Conservation (phyloP, 106 monocot species). For the Acorus calamus region DNA sequence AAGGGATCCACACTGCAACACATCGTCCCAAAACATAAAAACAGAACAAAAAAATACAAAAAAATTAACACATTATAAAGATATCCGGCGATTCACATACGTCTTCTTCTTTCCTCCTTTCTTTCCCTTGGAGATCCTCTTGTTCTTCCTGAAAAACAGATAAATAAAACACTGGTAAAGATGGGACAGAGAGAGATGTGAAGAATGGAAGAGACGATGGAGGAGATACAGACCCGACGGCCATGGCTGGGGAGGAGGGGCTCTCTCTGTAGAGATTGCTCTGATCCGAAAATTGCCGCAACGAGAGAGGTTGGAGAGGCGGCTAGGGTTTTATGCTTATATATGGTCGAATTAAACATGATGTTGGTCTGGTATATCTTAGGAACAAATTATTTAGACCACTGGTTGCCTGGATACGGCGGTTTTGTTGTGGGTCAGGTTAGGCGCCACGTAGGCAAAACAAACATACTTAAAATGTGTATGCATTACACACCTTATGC, state of each 20-base stretch:
- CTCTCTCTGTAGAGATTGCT: too few relatives aligned
- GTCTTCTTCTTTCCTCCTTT: constrained; percentile 42
- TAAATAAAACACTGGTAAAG: neutral
- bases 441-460: too few relatives aligned
- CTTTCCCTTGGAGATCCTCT: constrained; percentile 43
- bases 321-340: too few relatives aligned
- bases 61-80: neutral
- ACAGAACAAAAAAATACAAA: neutral
- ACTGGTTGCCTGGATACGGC: too few relatives aligned
- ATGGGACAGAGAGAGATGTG: neutral
- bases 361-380: too few relatives aligned
- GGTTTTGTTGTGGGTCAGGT: too few relatives aligned
- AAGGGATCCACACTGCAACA: constrained; percentile 34
- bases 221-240: constrained; percentile 19
- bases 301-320: too few relatives aligned
- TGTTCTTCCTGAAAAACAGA: constrained; percentile 24
- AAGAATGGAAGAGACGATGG: neutral
- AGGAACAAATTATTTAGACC: too few relatives aligned
- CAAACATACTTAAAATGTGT: too few relatives aligned
- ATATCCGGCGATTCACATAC: constrained; percentile 6
- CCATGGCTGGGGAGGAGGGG: constrained; percentile 16
- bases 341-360: too few relatives aligned
- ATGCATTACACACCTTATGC: too few relatives aligned
- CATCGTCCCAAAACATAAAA: neutral
- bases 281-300: too few relatives aligned